These are phyloP conservation scores for Fraxinus greggii DNA, from an alignment of 305 asterid species.

Conservation along the genomic window DNA sequence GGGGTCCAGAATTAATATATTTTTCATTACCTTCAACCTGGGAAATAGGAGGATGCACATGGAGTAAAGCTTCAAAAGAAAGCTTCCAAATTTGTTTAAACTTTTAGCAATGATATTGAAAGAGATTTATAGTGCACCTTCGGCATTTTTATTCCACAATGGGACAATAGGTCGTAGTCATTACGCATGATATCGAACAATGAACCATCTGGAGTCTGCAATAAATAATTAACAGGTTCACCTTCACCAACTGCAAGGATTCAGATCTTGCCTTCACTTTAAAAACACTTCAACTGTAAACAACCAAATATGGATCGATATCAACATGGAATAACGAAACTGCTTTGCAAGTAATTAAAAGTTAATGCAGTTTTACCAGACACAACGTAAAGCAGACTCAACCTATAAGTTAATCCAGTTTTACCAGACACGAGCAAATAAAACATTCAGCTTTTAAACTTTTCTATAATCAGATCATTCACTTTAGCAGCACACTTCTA, in stretches of 20 bases:
- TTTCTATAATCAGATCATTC: conserved; percentile 5
- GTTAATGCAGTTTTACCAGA: no score
- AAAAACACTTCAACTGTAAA: not conserved
- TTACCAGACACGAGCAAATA: conserved; percentile 4
- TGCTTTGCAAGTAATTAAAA: not conserved
- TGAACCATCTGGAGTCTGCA: conserved; percentile 98
- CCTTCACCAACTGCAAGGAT: conserved; percentile 1
- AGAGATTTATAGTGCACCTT: conserved; percentile 50
- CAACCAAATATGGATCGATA: not conserved
- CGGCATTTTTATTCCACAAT: conserved; percentile 70
- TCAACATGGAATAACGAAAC: not conserved
- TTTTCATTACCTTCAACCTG: conserved; percentile 78
- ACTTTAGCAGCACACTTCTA: not conserved
- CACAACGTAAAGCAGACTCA: conserved; percentile 2
- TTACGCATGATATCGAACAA: conserved; percentile 88
- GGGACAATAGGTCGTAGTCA: conserved; percentile 85
- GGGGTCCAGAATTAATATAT: conserved; percentile 80
- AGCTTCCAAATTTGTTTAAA: not conserved
- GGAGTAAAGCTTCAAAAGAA: conserved; percentile 17
- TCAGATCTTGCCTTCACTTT: not conserved
- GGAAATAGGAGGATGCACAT: conserved; percentile 19
- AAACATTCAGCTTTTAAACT: conserved; percentile 9
- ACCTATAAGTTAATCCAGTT: not conserved
- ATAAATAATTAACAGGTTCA: conserved; percentile 24
- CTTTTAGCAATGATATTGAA: conserved; percentile 13